phyloP scores from a whole-genome alignment of 164 flowering plant species.

The Stephania yunnanensis region DNA sequence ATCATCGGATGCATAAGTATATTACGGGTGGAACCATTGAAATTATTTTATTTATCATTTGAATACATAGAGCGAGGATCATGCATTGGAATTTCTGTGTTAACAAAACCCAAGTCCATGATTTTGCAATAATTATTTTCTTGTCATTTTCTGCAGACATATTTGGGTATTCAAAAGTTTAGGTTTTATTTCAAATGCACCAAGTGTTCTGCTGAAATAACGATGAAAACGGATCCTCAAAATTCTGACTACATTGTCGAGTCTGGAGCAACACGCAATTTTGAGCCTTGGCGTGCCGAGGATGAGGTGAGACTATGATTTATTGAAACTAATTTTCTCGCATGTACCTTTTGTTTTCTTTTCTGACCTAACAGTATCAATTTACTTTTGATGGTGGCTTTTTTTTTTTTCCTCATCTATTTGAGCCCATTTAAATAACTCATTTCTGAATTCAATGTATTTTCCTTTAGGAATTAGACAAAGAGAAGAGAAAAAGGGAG shows the following conservation, averaged over 20 bases:
- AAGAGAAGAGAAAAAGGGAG: constrained; percentile 57
- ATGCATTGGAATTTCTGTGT: not conserved
- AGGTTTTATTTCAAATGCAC: constrained; percentile 94
- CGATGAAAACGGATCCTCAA: constrained; percentile 90
- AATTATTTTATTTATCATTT: not conserved
- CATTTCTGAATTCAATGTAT: not conserved
- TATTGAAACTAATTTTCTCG: not conserved
- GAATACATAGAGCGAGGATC: not conserved
- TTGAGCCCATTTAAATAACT: not conserved
- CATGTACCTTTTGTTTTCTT: not conserved
- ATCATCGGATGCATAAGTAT: no score
- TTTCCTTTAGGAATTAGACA: constrained; percentile 45
- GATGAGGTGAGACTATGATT: constrained; percentile 53
- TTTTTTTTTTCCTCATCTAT: not conserved
- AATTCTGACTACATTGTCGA: constrained; percentile 91
- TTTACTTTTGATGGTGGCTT: no score
- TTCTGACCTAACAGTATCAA: not conserved
- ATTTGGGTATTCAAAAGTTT: constrained; percentile 84
- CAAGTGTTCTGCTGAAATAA: constrained; percentile 80
- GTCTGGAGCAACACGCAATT: constrained; percentile 84
- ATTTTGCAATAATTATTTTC: not conserved
- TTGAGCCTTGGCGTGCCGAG: constrained; percentile 96
- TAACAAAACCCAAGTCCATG: not conserved
- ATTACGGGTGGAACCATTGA: no score
- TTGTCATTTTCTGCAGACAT: constrained; percentile 53